Evolutionary conservation across 305 asterid genomes (phyloP).

Genomic region (Withania somnifera): DNA sequence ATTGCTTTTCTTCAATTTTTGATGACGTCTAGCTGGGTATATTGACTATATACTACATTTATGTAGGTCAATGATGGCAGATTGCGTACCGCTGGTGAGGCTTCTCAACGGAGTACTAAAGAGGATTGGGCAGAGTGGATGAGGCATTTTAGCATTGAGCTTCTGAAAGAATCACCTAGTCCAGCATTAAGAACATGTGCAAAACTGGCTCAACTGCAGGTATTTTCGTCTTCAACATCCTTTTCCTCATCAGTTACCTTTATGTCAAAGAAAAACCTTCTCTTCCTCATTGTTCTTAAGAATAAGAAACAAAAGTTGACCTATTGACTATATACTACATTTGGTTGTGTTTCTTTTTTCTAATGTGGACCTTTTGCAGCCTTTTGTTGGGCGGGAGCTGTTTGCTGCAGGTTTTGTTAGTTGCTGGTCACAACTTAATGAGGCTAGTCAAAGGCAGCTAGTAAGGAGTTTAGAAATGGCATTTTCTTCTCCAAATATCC

Average conservation of each 20-base stretch:
- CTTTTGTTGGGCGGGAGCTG: constrained; percentile 94
- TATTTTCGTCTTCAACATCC: constrained; percentile 18
- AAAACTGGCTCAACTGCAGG: constrained; percentile 95
- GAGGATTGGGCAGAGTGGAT: constrained; percentile 99
- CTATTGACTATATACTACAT: too few species aligned
- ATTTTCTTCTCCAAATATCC: constrained; percentile 93
- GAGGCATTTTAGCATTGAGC: constrained; percentile 98
- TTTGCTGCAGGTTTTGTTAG: constrained; percentile 99
- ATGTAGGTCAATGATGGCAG: constrained; percentile 85
- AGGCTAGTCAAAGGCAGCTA: constrained; percentile 67
- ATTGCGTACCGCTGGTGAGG: constrained; percentile 91
- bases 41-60: background rate
- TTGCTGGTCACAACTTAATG: constrained; percentile 95
- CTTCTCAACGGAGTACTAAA: constrained; percentile 97
- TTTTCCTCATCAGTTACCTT: background rate
- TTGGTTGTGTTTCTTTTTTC: constrained; percentile 1
- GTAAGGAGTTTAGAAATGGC: constrained; percentile 98
- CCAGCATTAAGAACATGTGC: constrained; percentile 98
- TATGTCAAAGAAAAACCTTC: background rate
- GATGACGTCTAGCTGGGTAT: background rate
- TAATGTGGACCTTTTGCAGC: constrained; percentile 45
- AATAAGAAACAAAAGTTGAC: background rate
- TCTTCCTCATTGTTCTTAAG: background rate
- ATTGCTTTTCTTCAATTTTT: background rate
- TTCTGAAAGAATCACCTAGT: constrained; percentile 92